Evolutionary conservation across 2,329 filamentous ascomycete genomes (phyloP).

Genomic region (Fusarium sp.): DNA sequence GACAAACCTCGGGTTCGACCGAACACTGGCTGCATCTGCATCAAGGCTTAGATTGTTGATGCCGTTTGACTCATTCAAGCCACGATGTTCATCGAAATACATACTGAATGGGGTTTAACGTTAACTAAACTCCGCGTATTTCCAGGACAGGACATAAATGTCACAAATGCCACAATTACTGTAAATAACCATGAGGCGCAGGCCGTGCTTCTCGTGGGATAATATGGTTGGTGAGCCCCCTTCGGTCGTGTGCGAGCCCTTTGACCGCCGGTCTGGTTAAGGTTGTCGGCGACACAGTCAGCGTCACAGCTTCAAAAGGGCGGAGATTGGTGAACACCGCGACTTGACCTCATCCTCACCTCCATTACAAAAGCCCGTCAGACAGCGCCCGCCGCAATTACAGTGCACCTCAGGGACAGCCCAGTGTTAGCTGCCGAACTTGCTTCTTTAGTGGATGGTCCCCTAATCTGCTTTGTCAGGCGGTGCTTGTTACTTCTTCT

Average conservation of each 20-base stretch:
- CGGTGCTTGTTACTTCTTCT: slow-evolving; percentile 14
- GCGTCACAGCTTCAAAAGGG: slow-evolving; percentile 32
- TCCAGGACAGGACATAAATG: neutral
- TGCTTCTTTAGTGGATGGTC: slow-evolving; percentile 28
- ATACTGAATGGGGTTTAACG: slow-evolving; percentile 22
- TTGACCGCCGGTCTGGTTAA: slow-evolving; percentile 46
- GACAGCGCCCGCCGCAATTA: slow-evolving; percentile 14
- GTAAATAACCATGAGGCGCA: slow-evolving; percentile 21
- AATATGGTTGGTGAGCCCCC: slow-evolving; percentile 10
- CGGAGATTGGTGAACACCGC: slow-evolving; percentile 33
- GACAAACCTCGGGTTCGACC: slow-evolving; percentile 20
- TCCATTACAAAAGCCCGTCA: slow-evolving; percentile 16
- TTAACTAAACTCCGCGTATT: slow-evolving; percentile 29
- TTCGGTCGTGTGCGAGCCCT: slow-evolving; percentile 24
- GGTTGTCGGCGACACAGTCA: slow-evolving; percentile 37
- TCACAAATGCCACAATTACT: slow-evolving; percentile 10
- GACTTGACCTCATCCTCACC: neutral
- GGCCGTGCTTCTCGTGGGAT: slow-evolving; percentile 17
- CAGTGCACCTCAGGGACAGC: slow-evolving; percentile 17
- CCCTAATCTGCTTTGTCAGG: slow-evolving; percentile 45
- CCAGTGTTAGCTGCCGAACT: slow-evolving; percentile 28
- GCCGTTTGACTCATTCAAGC: slow-evolving; percentile 17
- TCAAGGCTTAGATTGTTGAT: slow-evolving; percentile 8
- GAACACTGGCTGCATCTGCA: slow-evolving; percentile 13
- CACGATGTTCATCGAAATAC: slow-evolving; percentile 15